Conservation (phyloP, 805 yeast species). For the Starmerella gropengiesseri region DNA sequence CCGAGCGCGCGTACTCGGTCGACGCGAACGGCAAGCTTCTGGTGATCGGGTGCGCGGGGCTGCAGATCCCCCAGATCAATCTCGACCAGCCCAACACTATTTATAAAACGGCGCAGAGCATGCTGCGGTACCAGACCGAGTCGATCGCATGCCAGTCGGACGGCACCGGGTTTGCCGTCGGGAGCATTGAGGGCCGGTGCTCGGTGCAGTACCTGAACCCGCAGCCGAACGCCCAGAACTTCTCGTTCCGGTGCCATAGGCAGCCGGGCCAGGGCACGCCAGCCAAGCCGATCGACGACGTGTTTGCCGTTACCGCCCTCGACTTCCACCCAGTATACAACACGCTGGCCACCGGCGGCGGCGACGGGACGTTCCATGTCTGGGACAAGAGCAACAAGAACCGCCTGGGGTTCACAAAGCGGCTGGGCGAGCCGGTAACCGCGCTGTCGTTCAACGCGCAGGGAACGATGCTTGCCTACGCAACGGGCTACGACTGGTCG, state of each 20-base stretch:
- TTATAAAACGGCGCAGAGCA: constrained; percentile 61
- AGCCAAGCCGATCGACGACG: constrained; percentile 46
- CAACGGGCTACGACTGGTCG: constrained; percentile 90
- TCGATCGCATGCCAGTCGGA: constrained; percentile 74
- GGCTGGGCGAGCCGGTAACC: constrained; percentile 48
- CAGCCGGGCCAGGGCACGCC: constrained; percentile 42
- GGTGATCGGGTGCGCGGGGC: constrained; percentile 90
- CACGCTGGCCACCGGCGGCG: constrained; percentile 86
- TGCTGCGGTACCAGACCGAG: constrained; percentile 83
- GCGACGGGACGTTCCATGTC: constrained; percentile 85
- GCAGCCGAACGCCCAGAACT: constrained; percentile 46
- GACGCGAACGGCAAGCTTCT: constrained; percentile 69
- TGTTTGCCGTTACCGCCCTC: constrained; percentile 71
- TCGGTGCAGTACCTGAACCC: constrained; percentile 89
- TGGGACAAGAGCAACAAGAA: constrained; percentile 95
- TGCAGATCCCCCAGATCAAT: constrained; percentile 67
- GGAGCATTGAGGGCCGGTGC: constrained; percentile 91
- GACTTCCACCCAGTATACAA: constrained; percentile 83
- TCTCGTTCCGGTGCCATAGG: constrained; percentile 92
- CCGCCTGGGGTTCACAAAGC: constrained; percentile 66
- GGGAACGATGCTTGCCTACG: constrained; percentile 82
- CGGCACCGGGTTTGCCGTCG: constrained; percentile 87
- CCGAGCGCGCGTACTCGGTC: constrained; percentile 87
- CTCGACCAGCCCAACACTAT: constrained; percentile 67
- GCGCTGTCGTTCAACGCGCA: constrained; percentile 69